Base-by-base conservation (phyloP, 495 filamentous ascomycete genomes). In the Hypoxylon intermedium region DNA sequence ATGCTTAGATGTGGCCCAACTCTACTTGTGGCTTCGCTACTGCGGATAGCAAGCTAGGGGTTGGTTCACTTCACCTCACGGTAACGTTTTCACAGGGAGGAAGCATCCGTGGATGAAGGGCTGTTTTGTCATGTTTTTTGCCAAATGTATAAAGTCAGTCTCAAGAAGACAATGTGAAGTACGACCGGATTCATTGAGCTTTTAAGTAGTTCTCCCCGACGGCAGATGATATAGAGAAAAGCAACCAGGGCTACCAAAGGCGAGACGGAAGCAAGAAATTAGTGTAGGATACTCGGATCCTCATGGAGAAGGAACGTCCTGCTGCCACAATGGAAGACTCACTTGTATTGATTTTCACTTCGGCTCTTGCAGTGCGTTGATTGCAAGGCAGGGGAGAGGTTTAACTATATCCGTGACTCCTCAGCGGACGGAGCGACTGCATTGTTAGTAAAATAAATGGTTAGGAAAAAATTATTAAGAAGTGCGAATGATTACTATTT, bases 381-480 rank as follows among this genome's bases (percentile, higher is more conserved):
- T 44, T 19, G 15, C 11, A 26, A 65, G 44, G 55, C 55, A 65
- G 56, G 62, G 62, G 62, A 51, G 56, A 43, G 45, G 56, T 38
- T 40, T 30, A 16, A 41, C 40, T 24, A 20, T 26, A 18, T 28
- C 40, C 40, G 44, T 19, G 34, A 41, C 26, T 31, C 42, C 45
- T 21, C n/a, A 55, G 54, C 28, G 38, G 55, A 15, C 18, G 5
- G 42, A 45, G 13, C 20, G 40, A 28, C 9, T 42, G 38, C 54
- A 64, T 58, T 42, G 26, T 38, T 59, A 64, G 62, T 26, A 26
- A 55, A 59, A 33, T 50, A 65, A 34, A 65, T 60, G 62, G 55
- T 60, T 65, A 65, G 55, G 62, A 55, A 59, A 50, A 61, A 34
- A 60, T 59, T 41, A 28, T 51, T 55, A 56, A 65, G 61, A 60